phyloP scores from a whole-genome alignment of 306 rosid genomes.

The Lupinus albus region DNA sequence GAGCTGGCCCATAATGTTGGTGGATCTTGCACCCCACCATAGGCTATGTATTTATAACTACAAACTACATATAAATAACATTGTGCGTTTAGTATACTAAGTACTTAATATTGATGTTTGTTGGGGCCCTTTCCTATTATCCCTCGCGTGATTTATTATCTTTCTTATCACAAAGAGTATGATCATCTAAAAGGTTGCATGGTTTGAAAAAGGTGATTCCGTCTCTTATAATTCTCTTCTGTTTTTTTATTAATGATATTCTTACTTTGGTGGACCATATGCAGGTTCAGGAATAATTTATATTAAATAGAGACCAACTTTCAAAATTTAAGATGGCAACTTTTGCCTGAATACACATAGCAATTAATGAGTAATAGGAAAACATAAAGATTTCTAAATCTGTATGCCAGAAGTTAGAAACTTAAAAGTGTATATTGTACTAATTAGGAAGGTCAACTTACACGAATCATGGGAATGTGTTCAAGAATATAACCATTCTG shows the following conservation, averaged over 20 bases:
- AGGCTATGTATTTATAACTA: constrained; percentile 28
- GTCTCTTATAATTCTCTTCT: constrained; percentile 2
- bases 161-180: constrained; percentile 29
- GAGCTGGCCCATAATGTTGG: constrained; percentile 16
- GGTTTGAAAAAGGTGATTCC: constrained; percentile 39
- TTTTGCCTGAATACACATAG: not conserved
- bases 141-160: constrained; percentile 24
- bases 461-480: not conserved
- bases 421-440: not conserved
- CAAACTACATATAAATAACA: not conserved
- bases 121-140: constrained; percentile 40
- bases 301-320: constrained; percentile 5
- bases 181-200: constrained; percentile 43
- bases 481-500: too few species aligned
- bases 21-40: constrained; percentile 32
- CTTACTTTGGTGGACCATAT: constrained; percentile 43
- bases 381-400: not conserved
- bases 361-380: not conserved
- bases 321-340: constrained; percentile 6
- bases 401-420: not conserved
- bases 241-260: constrained; percentile 29
- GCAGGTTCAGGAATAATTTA: not conserved
- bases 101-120: constrained; percentile 13
- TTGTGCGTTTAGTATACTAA: constrained; percentile 14
- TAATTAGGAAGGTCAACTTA: constrained; percentile 23